Evolutionary conservation across 129 eudicot genomes (phyloP).

Genomic region (Saussurea involucrata): DNA sequence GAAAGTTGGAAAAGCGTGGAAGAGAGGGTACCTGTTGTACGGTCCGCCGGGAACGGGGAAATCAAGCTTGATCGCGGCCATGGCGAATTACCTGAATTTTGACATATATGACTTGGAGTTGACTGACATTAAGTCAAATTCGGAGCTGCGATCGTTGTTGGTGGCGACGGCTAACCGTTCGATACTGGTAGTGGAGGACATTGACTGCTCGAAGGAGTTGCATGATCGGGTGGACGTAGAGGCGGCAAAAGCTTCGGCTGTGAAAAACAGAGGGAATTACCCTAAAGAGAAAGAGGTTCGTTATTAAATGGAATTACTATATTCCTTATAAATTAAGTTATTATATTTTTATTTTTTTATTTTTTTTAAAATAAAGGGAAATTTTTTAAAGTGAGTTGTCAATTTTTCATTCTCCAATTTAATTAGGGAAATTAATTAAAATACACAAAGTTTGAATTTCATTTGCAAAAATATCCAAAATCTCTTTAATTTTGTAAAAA

Average conservation of each 20-base stretch:
- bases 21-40: slow-evolving; percentile 72
- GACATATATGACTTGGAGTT: slow-evolving; percentile 70
- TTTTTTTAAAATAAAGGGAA: too few species aligned
- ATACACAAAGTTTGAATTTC: too few species aligned
- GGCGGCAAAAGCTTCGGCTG: neutral
- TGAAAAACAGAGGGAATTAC: neutral
- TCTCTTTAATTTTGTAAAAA: too few species aligned
- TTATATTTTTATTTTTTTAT: too few species aligned
- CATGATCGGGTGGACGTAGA: slow-evolving; percentile 18
- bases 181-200: slow-evolving; percentile 53
- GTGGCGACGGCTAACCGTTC: slow-evolving; percentile 45
- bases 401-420: too few species aligned
- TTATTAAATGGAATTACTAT: too few species aligned
- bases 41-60: slow-evolving; percentile 79
- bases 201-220: slow-evolving; percentile 49
- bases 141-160: slow-evolving; percentile 40
- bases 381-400: too few species aligned
- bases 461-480: too few species aligned
- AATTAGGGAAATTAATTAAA: too few species aligned
- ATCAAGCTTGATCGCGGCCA: slow-evolving; percentile 69
- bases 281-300: neutral
- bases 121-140: slow-evolving; percentile 41
- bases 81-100: slow-evolving; percentile 63
- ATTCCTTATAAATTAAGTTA: too few species aligned
- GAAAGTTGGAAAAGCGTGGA: slow-evolving; percentile 77